A percentile compares a stretch with the other conserved stretches of the same genome.
phyloP scores from a whole-genome alignment of 495 filamentous ascomycete genomes.

The Penicillium verhagenii region DNA sequence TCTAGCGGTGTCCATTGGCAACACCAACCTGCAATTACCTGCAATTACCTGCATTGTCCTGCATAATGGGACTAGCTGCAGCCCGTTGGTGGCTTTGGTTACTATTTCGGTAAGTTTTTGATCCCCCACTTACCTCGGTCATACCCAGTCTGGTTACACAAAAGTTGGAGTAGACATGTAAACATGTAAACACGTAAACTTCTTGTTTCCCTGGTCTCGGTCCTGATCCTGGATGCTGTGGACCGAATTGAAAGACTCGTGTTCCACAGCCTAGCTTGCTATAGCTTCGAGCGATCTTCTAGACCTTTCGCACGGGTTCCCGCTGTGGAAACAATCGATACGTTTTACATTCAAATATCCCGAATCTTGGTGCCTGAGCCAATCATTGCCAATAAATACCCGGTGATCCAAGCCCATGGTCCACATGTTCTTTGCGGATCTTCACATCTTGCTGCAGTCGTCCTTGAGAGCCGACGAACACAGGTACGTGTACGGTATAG shows the following conservation, averaged over 20 bases:
- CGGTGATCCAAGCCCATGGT: not conserved
- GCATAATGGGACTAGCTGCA: no score
- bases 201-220: not conserved
- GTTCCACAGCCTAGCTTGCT: not conserved
- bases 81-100: no score
- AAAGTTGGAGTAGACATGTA: not conserved
- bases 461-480: constrained; percentile 1
- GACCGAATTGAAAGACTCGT: not conserved
- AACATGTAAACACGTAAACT: no score
- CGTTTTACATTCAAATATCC: not conserved
- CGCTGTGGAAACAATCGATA: not conserved
- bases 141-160: not conserved
- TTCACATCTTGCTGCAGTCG: constrained; percentile 1
- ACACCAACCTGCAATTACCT: not conserved
- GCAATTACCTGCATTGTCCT: no score
- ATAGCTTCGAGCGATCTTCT: constrained; percentile 5
- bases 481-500: not conserved
- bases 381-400: not conserved
- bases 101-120: not conserved
- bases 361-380: constrained; percentile 1
- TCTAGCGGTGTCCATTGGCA: not conserved
- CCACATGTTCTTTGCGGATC: constrained; percentile 12
- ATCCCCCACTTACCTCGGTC: not conserved
- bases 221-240: constrained; percentile 3
- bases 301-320: constrained; percentile 1